Conservation (phyloP, 1,139 yeast species). For the Saccharomyces hybrid region DNA sequence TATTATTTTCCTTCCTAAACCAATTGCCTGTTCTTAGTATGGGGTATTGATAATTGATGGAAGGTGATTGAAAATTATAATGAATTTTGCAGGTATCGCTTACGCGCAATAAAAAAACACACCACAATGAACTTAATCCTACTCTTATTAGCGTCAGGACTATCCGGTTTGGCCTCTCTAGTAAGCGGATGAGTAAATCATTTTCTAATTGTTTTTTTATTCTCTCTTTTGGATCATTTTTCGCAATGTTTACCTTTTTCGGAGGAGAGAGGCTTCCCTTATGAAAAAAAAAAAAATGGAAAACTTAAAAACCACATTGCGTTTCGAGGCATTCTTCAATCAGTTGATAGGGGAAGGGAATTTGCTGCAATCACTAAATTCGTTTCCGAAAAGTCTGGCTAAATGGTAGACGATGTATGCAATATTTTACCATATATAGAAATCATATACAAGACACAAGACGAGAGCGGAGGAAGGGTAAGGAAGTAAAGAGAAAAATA, state of each 20-base stretch:
- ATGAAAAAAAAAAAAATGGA: not conserved
- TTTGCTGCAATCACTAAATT: not conserved
- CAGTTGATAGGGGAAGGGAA: not conserved
- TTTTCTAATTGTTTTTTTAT: not conserved
- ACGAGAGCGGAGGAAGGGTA: not conserved
- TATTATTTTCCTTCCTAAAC: not conserved
- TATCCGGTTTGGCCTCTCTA: not conserved
- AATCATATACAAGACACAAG: not conserved
- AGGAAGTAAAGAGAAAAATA: not conserved
- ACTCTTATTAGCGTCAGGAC: not conserved
- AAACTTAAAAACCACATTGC: not conserved
- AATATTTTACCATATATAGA: not conserved
- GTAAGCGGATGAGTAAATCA: not conserved
- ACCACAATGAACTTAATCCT: not conserved
- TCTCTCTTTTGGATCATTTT: not conserved
- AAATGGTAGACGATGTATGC: not conserved
- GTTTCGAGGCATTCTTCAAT: not conserved
- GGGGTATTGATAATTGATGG: not conserved
- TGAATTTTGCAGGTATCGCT: not conserved
- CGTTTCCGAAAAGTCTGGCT: not conserved
- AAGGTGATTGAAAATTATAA: not conserved
- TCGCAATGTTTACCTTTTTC: not conserved
- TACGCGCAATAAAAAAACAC: not conserved
- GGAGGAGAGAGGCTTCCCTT: not conserved
- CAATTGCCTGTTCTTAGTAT: not conserved